Evolutionary conservation across 768 basidiomycete species (phyloP).

Genomic region (Kondoa malvinella): DNA sequence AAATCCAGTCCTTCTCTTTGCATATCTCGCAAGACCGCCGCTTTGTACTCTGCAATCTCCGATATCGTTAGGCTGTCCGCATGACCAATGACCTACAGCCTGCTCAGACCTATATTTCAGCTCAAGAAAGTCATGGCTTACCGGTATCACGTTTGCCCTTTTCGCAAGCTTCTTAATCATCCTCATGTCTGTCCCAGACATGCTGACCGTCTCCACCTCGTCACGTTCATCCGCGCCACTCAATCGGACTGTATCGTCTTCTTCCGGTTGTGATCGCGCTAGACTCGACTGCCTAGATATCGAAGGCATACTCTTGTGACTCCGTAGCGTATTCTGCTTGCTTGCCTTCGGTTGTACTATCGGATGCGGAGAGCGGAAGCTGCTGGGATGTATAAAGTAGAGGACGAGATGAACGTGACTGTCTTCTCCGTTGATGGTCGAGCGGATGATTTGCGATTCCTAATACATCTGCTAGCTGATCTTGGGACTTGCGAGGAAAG

Average conservation of each 20-base stretch:
- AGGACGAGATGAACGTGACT: constrained; percentile 12
- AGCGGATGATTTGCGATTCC: constrained; percentile 11
- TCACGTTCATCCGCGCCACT: not conserved
- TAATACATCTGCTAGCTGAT: not conserved
- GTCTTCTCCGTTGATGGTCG: constrained; percentile 1
- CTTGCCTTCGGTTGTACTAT: not conserved
- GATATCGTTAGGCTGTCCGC: constrained; percentile 1
- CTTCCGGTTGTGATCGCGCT: not conserved
- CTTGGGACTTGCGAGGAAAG: not conserved
- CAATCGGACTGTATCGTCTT: not conserved
- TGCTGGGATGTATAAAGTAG: constrained; percentile 13
- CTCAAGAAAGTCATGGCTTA: not conserved
- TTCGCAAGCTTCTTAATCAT: constrained; percentile 8
- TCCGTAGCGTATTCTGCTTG: not conserved
- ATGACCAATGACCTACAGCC: constrained; percentile 7
- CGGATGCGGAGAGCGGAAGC: not conserved
- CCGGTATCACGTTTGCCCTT: constrained; percentile 12
- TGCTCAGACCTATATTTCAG: not conserved
- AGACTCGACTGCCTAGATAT: not conserved
- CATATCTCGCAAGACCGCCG: constrained; percentile 9
- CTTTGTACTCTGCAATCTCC: not conserved
- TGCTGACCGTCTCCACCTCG: not conserved
- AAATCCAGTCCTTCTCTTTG: not conserved
- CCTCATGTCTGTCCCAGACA: constrained; percentile 5
- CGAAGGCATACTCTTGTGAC: not conserved